Evolutionary conservation across 108 stramenopile genomes (phyloP), one percentile per base, ranked within the genome.

Genomic region (Nitzschia sp.): DNA sequence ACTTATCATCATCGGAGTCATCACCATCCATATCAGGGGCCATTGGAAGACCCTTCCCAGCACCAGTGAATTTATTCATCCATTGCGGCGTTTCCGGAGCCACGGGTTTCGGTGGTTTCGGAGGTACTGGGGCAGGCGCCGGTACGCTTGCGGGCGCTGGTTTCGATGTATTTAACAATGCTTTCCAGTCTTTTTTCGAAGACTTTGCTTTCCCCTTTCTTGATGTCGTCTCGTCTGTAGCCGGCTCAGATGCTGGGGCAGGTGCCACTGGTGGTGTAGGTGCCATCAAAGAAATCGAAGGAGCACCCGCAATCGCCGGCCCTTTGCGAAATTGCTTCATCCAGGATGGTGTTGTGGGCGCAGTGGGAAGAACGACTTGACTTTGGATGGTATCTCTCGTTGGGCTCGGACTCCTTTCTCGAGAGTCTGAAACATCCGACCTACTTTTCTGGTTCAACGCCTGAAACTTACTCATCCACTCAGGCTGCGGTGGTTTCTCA

Each of bases 21-120:
- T 33, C 51, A 19, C 53, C 51, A 17, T 66, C 65, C 32, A 66
- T 66, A 13, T 66, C 21, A 19, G 65, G 51, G 2, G 65, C 65
- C 9, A 53, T 28, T 1, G 51, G 51, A 19, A 66, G 18, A 8
- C 61, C 65, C 30, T 51, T 57, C 1, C 54, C 34, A 3, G 24
- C 31, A 19, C 55, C 17, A 33, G 42, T 23, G 56, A 70, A 70
- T 24, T 60, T 59, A 19, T 35, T 70, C 69, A 70, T 70, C 69
- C 69, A 70, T 19, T 70, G 19, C 1, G 69, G 69, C 1, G 59
- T 68, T 21, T 56, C 55, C 1, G 64, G 64, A 2, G 46, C 64
- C 2, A 33, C 42, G 5, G 24, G 6, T 11, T 27, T 30, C 32
- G 26, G 24, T 1, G 64, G 28, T 51, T 51, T 19, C n/a, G 13